These are phyloP conservation scores for Margaritispora aquatica DNA, from an alignment of 495 filamentous ascomycete genomes.

Conservation along the genomic window DNA sequence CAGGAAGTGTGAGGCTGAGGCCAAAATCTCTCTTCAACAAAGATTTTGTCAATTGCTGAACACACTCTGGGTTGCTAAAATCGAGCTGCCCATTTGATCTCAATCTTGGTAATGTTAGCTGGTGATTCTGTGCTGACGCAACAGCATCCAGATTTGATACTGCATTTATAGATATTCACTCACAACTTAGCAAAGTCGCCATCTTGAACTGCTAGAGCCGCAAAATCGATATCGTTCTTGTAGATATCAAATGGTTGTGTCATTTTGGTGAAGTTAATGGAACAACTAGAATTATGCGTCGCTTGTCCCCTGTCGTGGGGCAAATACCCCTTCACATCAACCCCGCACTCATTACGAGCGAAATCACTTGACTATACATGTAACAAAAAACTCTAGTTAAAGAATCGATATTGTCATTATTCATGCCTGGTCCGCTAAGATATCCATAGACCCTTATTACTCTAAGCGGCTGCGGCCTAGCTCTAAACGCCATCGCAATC, in stretches of 20 bases:
- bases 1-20: slow-evolving; percentile 61
- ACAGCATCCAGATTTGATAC: neutral
- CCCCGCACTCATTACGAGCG: too few relatives aligned
- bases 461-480: too few relatives aligned
- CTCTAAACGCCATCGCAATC: too few relatives aligned
- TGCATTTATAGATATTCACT: neutral
- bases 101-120: slow-evolving; percentile 29
- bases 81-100: slow-evolving; percentile 63
- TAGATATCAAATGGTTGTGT: slow-evolving; percentile 36
- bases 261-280: too few relatives aligned
- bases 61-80: slow-evolving; percentile 72
- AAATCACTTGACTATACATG: too few relatives aligned
- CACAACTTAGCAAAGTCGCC: slow-evolving; percentile 49
- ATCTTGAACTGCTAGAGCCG: slow-evolving; percentile 48
- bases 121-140: neutral
- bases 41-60: slow-evolving; percentile 77
- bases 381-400: too few relatives aligned
- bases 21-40: slow-evolving; percentile 72
- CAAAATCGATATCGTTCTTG: slow-evolving; percentile 57
- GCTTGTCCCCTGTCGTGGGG: too few relatives aligned
- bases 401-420: too few relatives aligned
- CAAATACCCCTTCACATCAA: too few relatives aligned
- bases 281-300: too few relatives aligned
- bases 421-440: too few relatives aligned
- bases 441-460: too few relatives aligned